These are phyloP conservation scores for Cryptococcus sp. DNA, from an alignment of 1,284 basidiomycete species.

Conservation along the genomic window DNA sequence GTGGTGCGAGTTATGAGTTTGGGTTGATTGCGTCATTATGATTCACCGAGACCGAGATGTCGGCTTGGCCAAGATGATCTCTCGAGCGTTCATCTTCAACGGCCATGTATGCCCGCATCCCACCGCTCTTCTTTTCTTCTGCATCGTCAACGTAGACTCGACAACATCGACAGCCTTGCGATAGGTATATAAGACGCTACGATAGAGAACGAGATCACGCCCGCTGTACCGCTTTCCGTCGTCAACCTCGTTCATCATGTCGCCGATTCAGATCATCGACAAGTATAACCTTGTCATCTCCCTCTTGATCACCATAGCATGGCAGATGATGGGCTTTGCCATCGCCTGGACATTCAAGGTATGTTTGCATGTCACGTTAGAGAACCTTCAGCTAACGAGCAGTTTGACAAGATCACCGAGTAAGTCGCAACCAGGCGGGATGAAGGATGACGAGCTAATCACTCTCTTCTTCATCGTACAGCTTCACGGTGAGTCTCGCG, in stretches of 20 bases:
- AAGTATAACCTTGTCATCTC: constrained; percentile 62
- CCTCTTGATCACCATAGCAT: constrained; percentile 60
- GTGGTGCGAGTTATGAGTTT: too few relatives aligned
- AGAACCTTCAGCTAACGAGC: not conserved
- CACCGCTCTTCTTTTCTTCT: too few relatives aligned
- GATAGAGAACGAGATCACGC: not conserved
- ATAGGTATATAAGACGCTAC: too few relatives aligned
- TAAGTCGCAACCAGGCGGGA: constrained; percentile 7
- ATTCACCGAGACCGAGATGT: too few relatives aligned
- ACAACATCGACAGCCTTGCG: too few relatives aligned
- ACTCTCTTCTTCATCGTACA: not conserved
- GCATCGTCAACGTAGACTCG: too few relatives aligned
- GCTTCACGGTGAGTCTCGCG: constrained; percentile 17
- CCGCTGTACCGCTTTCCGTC: not conserved
- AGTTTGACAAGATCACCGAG: constrained; percentile 69
- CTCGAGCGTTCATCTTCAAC: too few relatives aligned
- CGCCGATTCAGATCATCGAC: constrained; percentile 50
- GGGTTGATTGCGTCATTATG: too few relatives aligned
- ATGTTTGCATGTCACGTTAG: not conserved
- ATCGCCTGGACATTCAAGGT: constrained; percentile 62
- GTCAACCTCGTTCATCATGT: constrained; percentile 10
- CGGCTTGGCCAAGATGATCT: too few relatives aligned
- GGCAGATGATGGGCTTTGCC: constrained; percentile 61
- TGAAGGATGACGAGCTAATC: not conserved
- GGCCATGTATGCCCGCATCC: too few relatives aligned